Percentiles rank a stretch among this genome's conserved stretches.
Evolutionary conservation across 441 rosid genomes (phyloP).

Genomic region (Breynia disticha): DNA sequence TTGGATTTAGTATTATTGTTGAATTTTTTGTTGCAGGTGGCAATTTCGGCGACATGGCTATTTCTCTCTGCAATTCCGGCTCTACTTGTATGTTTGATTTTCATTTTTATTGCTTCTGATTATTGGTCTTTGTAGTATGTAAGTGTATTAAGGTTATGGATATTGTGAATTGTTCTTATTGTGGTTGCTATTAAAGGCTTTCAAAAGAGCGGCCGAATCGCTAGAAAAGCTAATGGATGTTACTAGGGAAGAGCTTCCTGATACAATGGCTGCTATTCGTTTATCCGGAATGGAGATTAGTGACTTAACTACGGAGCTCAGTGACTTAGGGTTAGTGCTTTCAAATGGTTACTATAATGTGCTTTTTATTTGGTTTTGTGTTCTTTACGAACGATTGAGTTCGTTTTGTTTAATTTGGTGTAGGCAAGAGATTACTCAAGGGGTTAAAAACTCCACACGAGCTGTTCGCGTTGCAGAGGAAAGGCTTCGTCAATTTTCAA

Average conservation of each 20-base stretch:
- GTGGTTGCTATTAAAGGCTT: conserved; percentile 33
- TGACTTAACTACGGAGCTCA: conserved; percentile 83
- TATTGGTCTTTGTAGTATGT: neutral
- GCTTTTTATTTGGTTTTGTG: neutral
- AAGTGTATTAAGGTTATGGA: neutral
- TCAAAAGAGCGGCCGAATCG: conserved; percentile 80
- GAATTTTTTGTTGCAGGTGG: conserved; percentile 36
- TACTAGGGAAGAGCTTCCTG: conserved; percentile 79
- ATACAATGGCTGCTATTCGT: conserved; percentile 84
- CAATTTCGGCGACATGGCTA: conserved; percentile 73
- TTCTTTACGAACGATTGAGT: neutral
- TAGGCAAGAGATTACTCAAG: conserved; percentile 79
- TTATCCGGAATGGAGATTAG: conserved; percentile 91
- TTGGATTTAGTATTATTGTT: neutral
- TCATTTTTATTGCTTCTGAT: neutral
- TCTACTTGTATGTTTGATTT: conserved; percentile 41
- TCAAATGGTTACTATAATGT: neutral
- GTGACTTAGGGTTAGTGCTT: conserved; percentile 55
- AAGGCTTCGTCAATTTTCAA: conserved; percentile 49
- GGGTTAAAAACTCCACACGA: conserved; percentile 65
- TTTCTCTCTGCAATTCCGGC: conserved; percentile 80
- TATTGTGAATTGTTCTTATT: too few relatives aligned
- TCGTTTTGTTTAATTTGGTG: neutral
- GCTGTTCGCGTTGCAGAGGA: conserved; percentile 83
- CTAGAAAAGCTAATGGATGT: conserved; percentile 76